Conservation (phyloP, 495 filamentous ascomycete genomes). For the Penicillium atrosanguineum region DNA sequence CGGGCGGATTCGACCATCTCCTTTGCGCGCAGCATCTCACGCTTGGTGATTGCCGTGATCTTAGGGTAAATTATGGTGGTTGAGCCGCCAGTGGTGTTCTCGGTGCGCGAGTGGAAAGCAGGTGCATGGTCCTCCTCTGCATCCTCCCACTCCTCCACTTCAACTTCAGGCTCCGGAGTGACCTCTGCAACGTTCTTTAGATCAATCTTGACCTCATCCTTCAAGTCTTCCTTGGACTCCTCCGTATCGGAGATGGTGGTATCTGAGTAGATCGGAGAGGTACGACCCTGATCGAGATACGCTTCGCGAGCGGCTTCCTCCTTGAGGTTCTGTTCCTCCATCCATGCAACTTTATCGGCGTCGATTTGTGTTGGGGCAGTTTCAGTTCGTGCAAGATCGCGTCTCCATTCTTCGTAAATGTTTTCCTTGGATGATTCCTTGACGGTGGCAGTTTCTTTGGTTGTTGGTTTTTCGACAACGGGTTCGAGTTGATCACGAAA, state of each 20-base stretch:
- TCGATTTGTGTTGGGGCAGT: not conserved
- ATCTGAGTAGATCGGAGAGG: constrained; percentile 9
- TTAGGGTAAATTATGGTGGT: constrained; percentile 72
- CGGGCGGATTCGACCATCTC: constrained; percentile 60
- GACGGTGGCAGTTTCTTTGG: constrained; percentile 27
- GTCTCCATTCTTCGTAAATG: not conserved
- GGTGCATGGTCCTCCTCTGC: constrained; percentile 75
- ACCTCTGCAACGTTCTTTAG: not conserved
- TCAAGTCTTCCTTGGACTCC: constrained; percentile 17
- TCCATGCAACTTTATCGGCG: not conserved
- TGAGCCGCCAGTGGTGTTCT: constrained; percentile 75
- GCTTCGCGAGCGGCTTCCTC: not conserved
- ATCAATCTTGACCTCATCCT: constrained; percentile 22
- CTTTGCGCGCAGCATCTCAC: constrained; percentile 70
- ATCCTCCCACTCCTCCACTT: constrained; percentile 73
- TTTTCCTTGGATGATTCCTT: constrained; percentile 40
- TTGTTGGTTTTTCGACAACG: constrained; percentile 22
- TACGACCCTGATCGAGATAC: not conserved
- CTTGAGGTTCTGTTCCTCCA: not conserved
- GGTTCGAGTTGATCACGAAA: constrained; percentile 57
- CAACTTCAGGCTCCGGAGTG: constrained; percentile 51
- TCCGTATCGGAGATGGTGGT: constrained; percentile 14
- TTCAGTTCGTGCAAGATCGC: not conserved
- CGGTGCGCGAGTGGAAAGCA: constrained; percentile 68
- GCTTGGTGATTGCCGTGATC: constrained; percentile 19